Percentiles rank a stretch among this genome's conserved stretches.
These are phyloP conservation scores for Bertia moriformis DNA, from an alignment of 2,329 filamentous ascomycete species.

Conservation along the genomic window DNA sequence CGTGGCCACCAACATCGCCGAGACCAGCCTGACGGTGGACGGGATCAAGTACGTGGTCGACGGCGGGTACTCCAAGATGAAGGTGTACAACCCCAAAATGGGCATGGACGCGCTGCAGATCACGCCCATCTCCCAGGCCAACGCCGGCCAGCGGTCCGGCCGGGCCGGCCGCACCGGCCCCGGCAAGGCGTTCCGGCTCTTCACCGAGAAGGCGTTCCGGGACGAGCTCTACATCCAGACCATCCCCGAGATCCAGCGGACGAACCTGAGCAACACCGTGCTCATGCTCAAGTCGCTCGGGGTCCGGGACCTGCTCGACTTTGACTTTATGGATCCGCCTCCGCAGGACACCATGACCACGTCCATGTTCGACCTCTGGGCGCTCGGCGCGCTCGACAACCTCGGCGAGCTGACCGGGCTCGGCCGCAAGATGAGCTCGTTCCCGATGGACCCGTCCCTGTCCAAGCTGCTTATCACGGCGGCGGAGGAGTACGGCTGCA, in stretches of 20 bases:
- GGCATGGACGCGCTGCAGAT: constrained; percentile 98
- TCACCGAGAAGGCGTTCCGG: constrained; percentile 84
- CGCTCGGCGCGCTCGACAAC: constrained; percentile 82
- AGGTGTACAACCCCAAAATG: constrained; percentile 97
- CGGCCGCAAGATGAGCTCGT: constrained; percentile 86
- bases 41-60: constrained; percentile 99
- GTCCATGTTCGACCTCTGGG: constrained; percentile 94
- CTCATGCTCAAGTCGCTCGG: constrained; percentile 86
- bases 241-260: constrained; percentile 93
- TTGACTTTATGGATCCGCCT: constrained; percentile 98
- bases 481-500: constrained; percentile 78
- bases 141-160: constrained; percentile 82
- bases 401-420: constrained; percentile 79
- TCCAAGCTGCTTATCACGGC: constrained; percentile 90
- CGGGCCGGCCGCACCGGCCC: constrained; percentile 88
- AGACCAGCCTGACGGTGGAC: constrained; percentile 93
- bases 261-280: constrained; percentile 89
- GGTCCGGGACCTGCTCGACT: constrained; percentile 85
- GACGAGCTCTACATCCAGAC: constrained; percentile 95
- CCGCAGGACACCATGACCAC: constrained; percentile 96
- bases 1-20: constrained; percentile 94
- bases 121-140: constrained; percentile 92
- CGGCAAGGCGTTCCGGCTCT: constrained; percentile 86
- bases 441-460: constrained; percentile 93
- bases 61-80: constrained; percentile 88